A percentile compares a stretch with the other conserved stretches of the same genome.
phyloP scores from a whole-genome alignment of 768 basidiomycete species.

The Mycena alexandri region DNA sequence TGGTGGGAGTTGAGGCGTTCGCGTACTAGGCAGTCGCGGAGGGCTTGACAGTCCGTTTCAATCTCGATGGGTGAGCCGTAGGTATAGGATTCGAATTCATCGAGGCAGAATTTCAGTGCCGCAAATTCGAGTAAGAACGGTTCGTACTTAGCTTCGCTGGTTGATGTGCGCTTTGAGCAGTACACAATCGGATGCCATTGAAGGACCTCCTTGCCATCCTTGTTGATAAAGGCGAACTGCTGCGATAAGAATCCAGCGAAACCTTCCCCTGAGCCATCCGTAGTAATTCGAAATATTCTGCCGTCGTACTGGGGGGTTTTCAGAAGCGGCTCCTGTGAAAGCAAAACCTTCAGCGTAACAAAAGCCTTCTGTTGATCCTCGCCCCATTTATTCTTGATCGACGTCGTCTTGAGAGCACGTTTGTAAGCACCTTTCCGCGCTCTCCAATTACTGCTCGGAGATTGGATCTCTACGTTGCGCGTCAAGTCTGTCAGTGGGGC shows the following conservation, averaged over 20 bases:
- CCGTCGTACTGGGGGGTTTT: slow-evolving; percentile 42
- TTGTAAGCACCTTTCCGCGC: slow-evolving; percentile 43
- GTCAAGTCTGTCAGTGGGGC: slow-evolving; percentile 50
- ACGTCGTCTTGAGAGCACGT: slow-evolving; percentile 39
- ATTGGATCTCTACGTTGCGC: slow-evolving; percentile 39
- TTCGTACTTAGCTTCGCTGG: slow-evolving; percentile 41
- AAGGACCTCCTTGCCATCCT: slow-evolving; percentile 31
- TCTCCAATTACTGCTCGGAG: slow-evolving; percentile 34
- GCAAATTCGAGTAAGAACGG: slow-evolving; percentile 51
- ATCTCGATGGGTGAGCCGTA: slow-evolving; percentile 44
- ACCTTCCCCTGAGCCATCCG: slow-evolving; percentile 45
- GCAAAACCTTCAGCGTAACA: too few relatives aligned
- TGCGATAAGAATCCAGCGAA: slow-evolving; percentile 46
- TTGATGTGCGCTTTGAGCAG: slow-evolving; percentile 50
- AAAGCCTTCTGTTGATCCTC: slow-evolving; percentile 42
- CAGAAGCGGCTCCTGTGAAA: slow-evolving; percentile 42
- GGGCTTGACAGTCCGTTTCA: slow-evolving; percentile 32
- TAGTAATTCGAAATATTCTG: slow-evolving; percentile 44
- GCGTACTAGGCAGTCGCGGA: slow-evolving; percentile 40
- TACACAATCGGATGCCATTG: slow-evolving; percentile 46
- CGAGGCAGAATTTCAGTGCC: slow-evolving; percentile 32
- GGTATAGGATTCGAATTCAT: slow-evolving; percentile 39
- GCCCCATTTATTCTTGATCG: slow-evolving; percentile 37
- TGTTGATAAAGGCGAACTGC: slow-evolving; percentile 24
- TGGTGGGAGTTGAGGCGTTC: slow-evolving; percentile 39